phyloP scores from a whole-genome alignment of 2,329 filamentous ascomycete genomes.

The Cryphonectria japonica region DNA sequence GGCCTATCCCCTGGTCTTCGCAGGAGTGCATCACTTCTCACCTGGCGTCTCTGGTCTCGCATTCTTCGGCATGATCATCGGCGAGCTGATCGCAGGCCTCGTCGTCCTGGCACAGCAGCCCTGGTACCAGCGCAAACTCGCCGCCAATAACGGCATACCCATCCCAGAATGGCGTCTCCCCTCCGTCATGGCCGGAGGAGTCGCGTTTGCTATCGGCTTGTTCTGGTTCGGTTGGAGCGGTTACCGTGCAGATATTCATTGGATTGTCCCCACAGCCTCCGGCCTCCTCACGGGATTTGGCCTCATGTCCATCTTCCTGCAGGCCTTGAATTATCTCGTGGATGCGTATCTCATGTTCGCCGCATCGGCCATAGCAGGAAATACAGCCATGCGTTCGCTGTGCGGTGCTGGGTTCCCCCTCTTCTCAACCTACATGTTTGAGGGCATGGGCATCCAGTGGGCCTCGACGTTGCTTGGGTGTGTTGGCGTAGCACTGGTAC shows the following conservation, averaged over 20 bases:
- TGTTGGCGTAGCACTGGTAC: constrained; percentile 59
- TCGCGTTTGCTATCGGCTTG: constrained; percentile 65
- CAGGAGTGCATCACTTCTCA: constrained; percentile 70
- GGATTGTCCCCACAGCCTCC: constrained; percentile 66
- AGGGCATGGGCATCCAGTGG: constrained; percentile 65
- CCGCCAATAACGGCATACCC: constrained; percentile 67
- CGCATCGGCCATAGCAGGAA: constrained; percentile 80
- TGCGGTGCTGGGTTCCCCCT: constrained; percentile 80
- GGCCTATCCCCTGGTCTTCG: constrained; percentile 81
- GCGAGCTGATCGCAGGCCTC: constrained; percentile 69
- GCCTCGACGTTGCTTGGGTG: constrained; percentile 65
- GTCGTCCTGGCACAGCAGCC: constrained; percentile 67
- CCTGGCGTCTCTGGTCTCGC: constrained; percentile 74
- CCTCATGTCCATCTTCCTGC: constrained; percentile 82
- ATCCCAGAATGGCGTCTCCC: constrained; percentile 71
- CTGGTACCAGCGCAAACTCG: constrained; percentile 69
- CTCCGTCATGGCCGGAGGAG: constrained; percentile 61
- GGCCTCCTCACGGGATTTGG: constrained; percentile 72
- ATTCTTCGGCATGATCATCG: constrained; percentile 83
- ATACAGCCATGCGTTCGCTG: constrained; percentile 78
- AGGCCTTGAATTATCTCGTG: constrained; percentile 79
- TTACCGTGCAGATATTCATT: constrained; percentile 59
- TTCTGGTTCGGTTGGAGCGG: constrained; percentile 80
- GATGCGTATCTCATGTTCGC: constrained; percentile 75
- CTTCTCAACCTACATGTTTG: constrained; percentile 73